phyloP scores from a whole-genome alignment of 441 rosid species.

The Flueggea neowawraea region DNA sequence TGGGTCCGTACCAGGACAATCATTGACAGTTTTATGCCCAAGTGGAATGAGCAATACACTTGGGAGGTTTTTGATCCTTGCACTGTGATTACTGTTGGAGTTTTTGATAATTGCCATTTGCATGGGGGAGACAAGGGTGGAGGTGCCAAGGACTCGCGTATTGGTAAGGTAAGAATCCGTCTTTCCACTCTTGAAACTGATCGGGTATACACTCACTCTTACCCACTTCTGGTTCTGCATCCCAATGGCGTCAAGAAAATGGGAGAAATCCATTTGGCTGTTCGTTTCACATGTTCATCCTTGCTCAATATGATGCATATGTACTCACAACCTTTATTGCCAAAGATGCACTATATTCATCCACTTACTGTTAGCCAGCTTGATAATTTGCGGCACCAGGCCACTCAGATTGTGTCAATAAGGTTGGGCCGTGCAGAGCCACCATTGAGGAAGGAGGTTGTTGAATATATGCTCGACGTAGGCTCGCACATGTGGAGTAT shows the following conservation, averaged over 20 bases:
- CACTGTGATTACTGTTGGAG: constrained; percentile 91
- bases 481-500: constrained; percentile 99
- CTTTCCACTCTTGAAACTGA: constrained; percentile 96
- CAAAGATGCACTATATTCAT: constrained; percentile 94
- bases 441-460: constrained; percentile 89
- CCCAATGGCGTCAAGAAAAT: constrained; percentile 87
- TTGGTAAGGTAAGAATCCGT: constrained; percentile 90
- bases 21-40: constrained; percentile 82
- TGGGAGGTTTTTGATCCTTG: constrained; percentile 99
- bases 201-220: constrained; percentile 86
- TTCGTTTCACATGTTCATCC: constrained; percentile 88
- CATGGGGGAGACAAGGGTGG: constrained; percentile 74
- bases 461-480: constrained; percentile 96
- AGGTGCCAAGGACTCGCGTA: constrained; percentile 61
- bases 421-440: constrained; percentile 93
- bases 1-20: constrained; percentile 95
- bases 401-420: constrained; percentile 83
- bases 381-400: constrained; percentile 89
- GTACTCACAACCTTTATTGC: constrained; percentile 80
- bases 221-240: constrained; percentile 86
- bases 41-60: constrained; percentile 98
- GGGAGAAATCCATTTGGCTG: constrained; percentile 97
- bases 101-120: constrained; percentile 87
- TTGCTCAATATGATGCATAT: constrained; percentile 96
- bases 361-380: constrained; percentile 92